phyloP scores from a whole-genome alignment of 129 eudicot genomes.

The Helianthus tuberosus region DNA sequence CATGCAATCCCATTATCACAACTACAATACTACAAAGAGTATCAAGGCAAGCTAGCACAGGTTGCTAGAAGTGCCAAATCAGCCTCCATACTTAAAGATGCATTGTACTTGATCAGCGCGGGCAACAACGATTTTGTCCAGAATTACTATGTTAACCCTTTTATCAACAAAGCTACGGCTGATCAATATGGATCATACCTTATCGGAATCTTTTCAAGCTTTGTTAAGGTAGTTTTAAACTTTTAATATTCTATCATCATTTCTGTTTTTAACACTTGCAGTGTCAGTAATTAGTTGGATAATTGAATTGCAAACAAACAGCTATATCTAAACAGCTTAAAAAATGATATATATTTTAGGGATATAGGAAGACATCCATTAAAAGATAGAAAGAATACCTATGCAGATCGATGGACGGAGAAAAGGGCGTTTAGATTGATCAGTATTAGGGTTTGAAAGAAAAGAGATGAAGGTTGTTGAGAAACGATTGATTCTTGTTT shows the following conservation, averaged over 20 bases:
- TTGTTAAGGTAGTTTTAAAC: slow-evolving; percentile 51
- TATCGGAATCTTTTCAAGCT: slow-evolving; percentile 48
- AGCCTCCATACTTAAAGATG: slow-evolving; percentile 53
- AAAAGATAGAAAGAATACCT: too few species aligned
- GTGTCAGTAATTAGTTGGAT: not conserved
- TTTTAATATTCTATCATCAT: not conserved
- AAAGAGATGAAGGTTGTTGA: too few species aligned
- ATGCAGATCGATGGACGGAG: too few species aligned
- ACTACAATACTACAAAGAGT: slow-evolving; percentile 59
- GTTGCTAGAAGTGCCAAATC: slow-evolving; percentile 66
- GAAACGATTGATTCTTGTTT: too few species aligned
- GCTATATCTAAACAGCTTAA: too few species aligned
- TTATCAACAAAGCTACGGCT: slow-evolving; percentile 59
- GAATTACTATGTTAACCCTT: slow-evolving; percentile 68
- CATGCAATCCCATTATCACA: slow-evolving; percentile 71
- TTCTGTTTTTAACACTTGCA: not conserved
- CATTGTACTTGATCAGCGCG: slow-evolving; percentile 49
- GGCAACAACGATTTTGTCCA: slow-evolving; percentile 71
- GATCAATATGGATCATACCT: slow-evolving; percentile 61
- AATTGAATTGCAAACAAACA: not conserved
- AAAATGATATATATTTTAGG: too few species aligned
- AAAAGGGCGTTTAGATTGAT: too few species aligned
- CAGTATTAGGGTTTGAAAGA: too few species aligned
- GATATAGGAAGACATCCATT: too few species aligned
- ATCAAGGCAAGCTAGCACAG: slow-evolving; percentile 50